Evolutionary conservation across 2,329 filamentous ascomycete species (phyloP), one percentile per base, ranked within the genome.

Genomic region (Pseudopyrenochaeta lycopersici): DNA sequence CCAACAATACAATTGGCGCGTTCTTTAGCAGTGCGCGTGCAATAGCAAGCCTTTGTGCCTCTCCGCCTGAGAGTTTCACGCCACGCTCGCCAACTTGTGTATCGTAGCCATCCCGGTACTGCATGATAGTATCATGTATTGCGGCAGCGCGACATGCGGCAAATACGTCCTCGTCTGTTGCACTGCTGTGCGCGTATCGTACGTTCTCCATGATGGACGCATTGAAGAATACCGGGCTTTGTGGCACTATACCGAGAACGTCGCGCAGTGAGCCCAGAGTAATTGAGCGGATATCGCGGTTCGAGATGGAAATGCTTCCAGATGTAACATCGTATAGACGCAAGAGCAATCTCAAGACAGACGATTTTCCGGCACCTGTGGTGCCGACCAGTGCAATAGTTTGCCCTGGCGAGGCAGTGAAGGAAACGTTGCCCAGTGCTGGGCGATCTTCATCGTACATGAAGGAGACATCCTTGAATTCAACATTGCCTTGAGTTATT

Each of bases 141-240:
- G 51, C 51, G 20, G 51, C 51, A 14, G 45, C 51, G 10, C 33
- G 40, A 15, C 51, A 54, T 15, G 51, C 46, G 1, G 44, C 46
- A 7, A 40, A 32, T 1, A 54, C 41, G 7, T 54, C 46, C 3
- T 45, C 41, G 7, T 54, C 35, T 1, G 23, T 45, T 4, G 51
- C 51, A 11, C 18, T 36, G 20, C 35, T 45, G 35, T 40, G 40
- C 9, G 51, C 51, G 23, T 27, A 27, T 27, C 23, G 23, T 27
- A 27, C 42, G 14, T 54, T 54, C 20, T 88, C 82, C 67, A 86
- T 78, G 33, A 90, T 80, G 0, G 84, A 83, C 12, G 80, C 78
- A 63, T 88, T 86, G 75, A 89, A 88, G 10, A 89, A 74, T 0
- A 80, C 75, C 0, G 85, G 82, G 52, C 85, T 82, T 69, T 90